Conservation (phyloP, 257 asterid genomes). For the Fraxinus excelsior region DNA sequence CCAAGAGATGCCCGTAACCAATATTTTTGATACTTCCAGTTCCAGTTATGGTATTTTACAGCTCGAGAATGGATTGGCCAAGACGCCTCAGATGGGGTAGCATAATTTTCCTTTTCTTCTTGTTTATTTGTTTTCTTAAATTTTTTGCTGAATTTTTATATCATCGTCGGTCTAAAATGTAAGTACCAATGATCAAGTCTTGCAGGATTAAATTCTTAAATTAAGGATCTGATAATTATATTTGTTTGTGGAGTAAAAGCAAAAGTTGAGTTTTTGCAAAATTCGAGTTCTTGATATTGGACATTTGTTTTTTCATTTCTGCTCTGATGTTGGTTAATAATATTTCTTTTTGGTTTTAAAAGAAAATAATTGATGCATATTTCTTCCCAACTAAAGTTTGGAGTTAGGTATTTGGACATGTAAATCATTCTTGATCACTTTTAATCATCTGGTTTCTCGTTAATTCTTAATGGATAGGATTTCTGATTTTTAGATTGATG, state of each 20-base stretch:
- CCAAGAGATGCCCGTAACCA: conserved; percentile 40
- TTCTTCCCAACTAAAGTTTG: background rate
- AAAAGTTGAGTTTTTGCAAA: background rate
- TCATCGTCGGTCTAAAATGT: background rate
- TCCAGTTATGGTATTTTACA: conserved; percentile 78
- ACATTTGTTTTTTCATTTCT: background rate
- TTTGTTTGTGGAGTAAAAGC: background rate
- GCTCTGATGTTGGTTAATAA: no score
- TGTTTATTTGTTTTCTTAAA: background rate
- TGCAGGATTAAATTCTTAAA: background rate
- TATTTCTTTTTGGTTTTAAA: background rate
- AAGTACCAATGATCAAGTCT: background rate
- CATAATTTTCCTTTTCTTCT: background rate
- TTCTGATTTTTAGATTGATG: background rate
- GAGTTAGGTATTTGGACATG: background rate
- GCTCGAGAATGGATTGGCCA: conserved; percentile 74
- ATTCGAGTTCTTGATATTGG: background rate
- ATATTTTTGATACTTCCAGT: conserved; percentile 74
- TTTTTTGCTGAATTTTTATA: background rate
- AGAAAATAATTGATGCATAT: background rate
- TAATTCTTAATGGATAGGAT: background rate
- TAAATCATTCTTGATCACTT: background rate
- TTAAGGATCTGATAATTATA: background rate
- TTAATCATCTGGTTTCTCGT: background rate
- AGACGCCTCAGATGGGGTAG: conserved; percentile 80